Conservation (phyloP, 2,329 filamentous ascomycete species). For the Cordyceps sp. region DNA sequence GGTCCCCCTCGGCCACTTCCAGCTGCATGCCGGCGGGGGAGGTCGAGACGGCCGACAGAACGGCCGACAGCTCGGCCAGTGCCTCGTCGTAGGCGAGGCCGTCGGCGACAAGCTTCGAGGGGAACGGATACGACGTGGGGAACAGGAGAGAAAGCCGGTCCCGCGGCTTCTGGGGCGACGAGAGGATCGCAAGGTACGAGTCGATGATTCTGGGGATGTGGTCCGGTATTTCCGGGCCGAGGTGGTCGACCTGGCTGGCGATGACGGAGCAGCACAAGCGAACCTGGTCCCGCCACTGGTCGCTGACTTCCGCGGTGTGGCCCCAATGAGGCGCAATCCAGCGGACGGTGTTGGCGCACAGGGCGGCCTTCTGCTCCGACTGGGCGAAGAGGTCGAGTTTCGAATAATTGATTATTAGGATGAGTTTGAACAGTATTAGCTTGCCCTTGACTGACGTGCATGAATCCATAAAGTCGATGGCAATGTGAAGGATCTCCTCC, state of each 20-base stretch:
- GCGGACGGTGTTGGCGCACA: slow-evolving; percentile 66
- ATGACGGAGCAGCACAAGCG: slow-evolving; percentile 86
- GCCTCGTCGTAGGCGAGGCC: slow-evolving; percentile 61
- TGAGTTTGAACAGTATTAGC: slow-evolving; percentile 77
- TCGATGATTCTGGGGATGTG: slow-evolving; percentile 85
- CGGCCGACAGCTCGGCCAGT: slow-evolving; percentile 72
- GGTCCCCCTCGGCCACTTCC: slow-evolving; percentile 57
- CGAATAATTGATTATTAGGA: slow-evolving; percentile 84
- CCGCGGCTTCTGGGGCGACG: slow-evolving; percentile 33
- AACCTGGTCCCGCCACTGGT: slow-evolving; percentile 86
- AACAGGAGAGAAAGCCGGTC: slow-evolving; percentile 74
- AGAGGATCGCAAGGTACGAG: slow-evolving; percentile 66
- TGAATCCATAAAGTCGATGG: slow-evolving; percentile 86
- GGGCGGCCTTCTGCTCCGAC: slow-evolving; percentile 55
- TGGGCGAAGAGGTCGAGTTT: slow-evolving; percentile 66
- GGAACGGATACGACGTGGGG: slow-evolving; percentile 79
- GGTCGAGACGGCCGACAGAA: slow-evolving; percentile 69
- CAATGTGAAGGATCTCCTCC: slow-evolving; percentile 79
- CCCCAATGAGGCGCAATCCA: slow-evolving; percentile 97
- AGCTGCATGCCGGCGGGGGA: slow-evolving; percentile 55
- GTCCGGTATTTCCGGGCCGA: slow-evolving; percentile 68
- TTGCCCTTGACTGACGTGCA: slow-evolving; percentile 80
- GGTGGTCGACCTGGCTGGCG: slow-evolving; percentile 64
- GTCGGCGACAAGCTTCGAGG: slow-evolving; percentile 48
- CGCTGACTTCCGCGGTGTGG: slow-evolving; percentile 50